Conservation (phyloP, 495 filamentous ascomycete genomes). For the Viridothelium virens region DNA sequence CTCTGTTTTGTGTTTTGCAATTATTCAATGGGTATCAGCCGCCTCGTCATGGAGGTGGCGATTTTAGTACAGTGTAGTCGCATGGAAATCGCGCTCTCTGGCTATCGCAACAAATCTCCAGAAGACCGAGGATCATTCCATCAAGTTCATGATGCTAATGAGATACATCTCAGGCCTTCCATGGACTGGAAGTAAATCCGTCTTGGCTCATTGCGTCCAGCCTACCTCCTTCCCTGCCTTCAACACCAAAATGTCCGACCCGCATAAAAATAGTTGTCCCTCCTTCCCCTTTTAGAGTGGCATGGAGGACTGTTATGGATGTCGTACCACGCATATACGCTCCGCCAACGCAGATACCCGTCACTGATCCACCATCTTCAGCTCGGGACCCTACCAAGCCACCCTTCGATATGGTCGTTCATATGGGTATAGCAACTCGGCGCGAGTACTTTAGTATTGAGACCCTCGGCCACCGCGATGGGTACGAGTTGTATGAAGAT, state of each 20-base stretch:
- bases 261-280: constrained; percentile 57
- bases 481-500: constrained; percentile 65
- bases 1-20: no score
- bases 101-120: neutral
- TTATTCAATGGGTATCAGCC: neutral
- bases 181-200: constrained; percentile 22
- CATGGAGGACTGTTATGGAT: constrained; percentile 56
- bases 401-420: constrained; percentile 56
- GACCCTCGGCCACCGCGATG: constrained; percentile 60
- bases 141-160: neutral
- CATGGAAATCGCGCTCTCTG: neutral
- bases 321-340: constrained; percentile 52
- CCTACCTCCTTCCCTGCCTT: constrained; percentile 23
- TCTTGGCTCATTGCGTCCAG: constrained; percentile 30
- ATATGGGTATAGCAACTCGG: constrained; percentile 75
- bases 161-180: constrained; percentile 25
- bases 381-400: constrained; percentile 29
- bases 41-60: neutral
- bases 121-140: neutral
- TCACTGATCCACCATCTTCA: constrained; percentile 23
- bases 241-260: constrained; percentile 19
- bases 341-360: neutral
- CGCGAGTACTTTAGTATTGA: constrained; percentile 63
- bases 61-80: constrained; percentile 2
- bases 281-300: constrained; percentile 58